Base-by-base conservation (phyloP, 768 basidiomycete species). In the Crepidotus variabilis region DNA sequence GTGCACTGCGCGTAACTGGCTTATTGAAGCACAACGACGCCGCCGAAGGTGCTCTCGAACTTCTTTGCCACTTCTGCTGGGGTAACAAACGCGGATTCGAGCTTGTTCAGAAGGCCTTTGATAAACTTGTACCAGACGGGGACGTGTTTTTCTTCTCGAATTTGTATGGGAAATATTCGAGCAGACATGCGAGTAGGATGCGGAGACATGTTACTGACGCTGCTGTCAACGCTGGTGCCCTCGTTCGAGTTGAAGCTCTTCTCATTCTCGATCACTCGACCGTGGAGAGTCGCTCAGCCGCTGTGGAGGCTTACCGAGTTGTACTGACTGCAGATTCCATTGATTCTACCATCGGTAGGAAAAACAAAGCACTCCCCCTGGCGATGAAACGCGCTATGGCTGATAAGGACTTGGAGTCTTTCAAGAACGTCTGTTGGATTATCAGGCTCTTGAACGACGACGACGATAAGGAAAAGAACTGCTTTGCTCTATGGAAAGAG, bases 171-270 rank as follows among this genome's bases (percentile, higher is more conserved):
- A 22, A 35, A 10, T 57, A 52, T 33, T 45, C 20, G 6, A 43
- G 50, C 13, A 20, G 60, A 11, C 39, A 53, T 39, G 11, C 22
- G 5, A 23, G 24, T 2, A 34, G 61, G 11, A 57, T 54, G 52
- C 52, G 39, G 16, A 24, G 50, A 9, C 50, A 45, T 18, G 58
- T 65, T 13, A 60, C 61, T 1, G 57, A 56, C 0, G 65, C 63
- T n/a, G 65, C 57, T 21, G 58, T 63, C 20, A 56, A 63, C 24
- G 65, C 61, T 11, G 65, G 58, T 45, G 65, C 49, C 16, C 46
- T 65, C 20, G 14, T 22, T 9, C 52, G 62, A 8, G 59, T 55
- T 16, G 34, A 50, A 23, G 46, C 45, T 5, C 45, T 65, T 6
- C 24, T 61, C 20, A 55, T 58, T 32, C 39, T 32, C 20, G 54